Evolutionary conservation across 176 grass and related monocot species (phyloP), one percentile per base, ranked within the genome.

Genomic region (Zizania latifolia): DNA sequence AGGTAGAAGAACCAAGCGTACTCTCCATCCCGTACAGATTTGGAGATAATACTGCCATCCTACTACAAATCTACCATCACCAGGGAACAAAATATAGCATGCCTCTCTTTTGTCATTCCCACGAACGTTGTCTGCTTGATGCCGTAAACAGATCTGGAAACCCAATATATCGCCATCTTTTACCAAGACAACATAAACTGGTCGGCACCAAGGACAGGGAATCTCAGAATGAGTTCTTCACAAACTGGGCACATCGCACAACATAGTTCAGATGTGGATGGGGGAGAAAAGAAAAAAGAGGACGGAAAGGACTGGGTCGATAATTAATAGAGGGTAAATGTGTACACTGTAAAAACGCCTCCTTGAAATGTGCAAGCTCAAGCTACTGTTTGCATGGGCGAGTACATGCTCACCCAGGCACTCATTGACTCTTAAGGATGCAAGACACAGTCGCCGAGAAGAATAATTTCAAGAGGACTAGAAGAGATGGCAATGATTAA

Each of bases 171-270:
- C 58, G 54, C 5, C 5, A 45, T 27, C 15, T 68, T 37, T 62
- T 4, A 27, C 30, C 12, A 57, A 58, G 56, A 58, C 35, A 71
- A 41, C 2, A 39, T 7, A 2, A 66, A 46, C 6, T 72, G 67
- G 78, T 66, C 5, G 62, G 10, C 48, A 72, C 10, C 32, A 81
- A 71, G 65, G 63, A 39, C 27, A 77, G 22, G 23, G 32, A 28
- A 56, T 24, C 24, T 65, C 65, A 58, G 22, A 82, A 82, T 48
- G 58, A 31, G 76, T 65, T 45, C 59, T 82, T 86, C 65, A 71
- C 50, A 74, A 75, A 14, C 41, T 51, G 32, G 14, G n/a, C 28
- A 51, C 56, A 41, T 40, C 13, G 17, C 65, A 55, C 7, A 14
- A 13, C 60, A 53, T 33, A 54, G 23, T 59, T 80, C 11, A 61